Evolutionary conservation across 2,329 filamentous ascomycete species (phyloP), one percentile per base, ranked within the genome.

Genomic region (Ascochyta lentis): DNA sequence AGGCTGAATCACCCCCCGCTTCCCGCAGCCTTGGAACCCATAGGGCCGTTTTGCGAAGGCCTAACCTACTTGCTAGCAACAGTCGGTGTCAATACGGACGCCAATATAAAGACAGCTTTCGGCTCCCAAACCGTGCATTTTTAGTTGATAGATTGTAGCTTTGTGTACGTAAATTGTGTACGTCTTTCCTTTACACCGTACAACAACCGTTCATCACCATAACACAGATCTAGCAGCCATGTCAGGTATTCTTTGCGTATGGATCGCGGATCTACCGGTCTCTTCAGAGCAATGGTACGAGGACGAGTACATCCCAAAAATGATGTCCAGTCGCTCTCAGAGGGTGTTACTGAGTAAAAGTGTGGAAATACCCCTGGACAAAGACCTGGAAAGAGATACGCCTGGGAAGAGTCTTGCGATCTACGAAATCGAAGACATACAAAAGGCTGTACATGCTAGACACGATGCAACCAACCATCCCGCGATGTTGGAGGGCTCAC

Each of bases 221-320:
- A 16, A 19, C 15, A 35, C 8, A 19, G 5, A 22, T 27, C n/a
- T 3, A 38, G 16, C 12, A n/a, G 44, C 13, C 16, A 67, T 65
- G 63, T 33, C 64, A 7, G 62, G 62, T 13, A 22, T 67, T 19
- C 34, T 58, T n/a, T 63, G 55, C 27, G 49, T 50, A 29, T 67
- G 64, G 64, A 56, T 59, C 41, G 43, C 50, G 8, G 58, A 56
- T 12, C 10, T 67, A n/a, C 50, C 60, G 13, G 50, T 58, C 2
- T 38, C 57, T 10, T 50, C 47, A 26, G 35, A 49, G 3, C 48
- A 58, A 15, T 65, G 61, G 60, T 66, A 63, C 34, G 52, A 63
- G 26, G 39, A 65, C 16, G 50, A 61, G 26, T 60, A 49, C 16
- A 38, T 68, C 9, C 56, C 59, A 2, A 33, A n/a, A 23, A 49